A percentile compares a stretch with the other conserved stretches of the same genome.
Conservation (phyloP, 1,139 yeast genomes). For the Nakaseomyces bracarensis region DNA sequence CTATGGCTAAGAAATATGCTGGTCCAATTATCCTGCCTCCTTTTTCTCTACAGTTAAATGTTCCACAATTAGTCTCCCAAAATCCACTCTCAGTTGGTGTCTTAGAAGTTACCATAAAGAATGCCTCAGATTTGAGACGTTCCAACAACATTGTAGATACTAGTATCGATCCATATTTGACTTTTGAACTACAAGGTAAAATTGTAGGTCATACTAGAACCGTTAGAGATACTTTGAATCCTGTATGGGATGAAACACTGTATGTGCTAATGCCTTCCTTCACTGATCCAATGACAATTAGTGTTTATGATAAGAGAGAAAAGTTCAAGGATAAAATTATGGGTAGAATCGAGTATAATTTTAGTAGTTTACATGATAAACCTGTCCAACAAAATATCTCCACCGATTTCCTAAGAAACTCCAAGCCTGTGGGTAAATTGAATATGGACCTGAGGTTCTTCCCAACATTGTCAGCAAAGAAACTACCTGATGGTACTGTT, state of each 20-base stretch:
- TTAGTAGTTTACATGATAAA: conserved; percentile 53
- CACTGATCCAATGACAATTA: conserved; percentile 67
- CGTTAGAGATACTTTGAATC: conserved; percentile 54
- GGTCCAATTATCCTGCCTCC: conserved; percentile 89
- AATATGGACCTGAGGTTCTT: conserved; percentile 62
- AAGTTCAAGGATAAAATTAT: conserved; percentile 69
- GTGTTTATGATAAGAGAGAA: conserved; percentile 65
- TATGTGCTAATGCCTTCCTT: conserved; percentile 63
- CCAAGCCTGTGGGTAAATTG: conserved; percentile 69
- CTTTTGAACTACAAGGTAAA: conserved; percentile 50
- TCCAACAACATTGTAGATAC: conserved; percentile 57
- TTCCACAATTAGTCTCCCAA: conserved; percentile 85
- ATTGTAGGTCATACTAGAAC: conserved; percentile 58
- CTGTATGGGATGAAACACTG: conserved; percentile 75
- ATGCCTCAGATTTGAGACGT: conserved; percentile 60
- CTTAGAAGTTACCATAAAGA: conserved; percentile 54
- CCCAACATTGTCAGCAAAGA: conserved; percentile 69
- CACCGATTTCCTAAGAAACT: conserved; percentile 61
- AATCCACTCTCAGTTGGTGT: conserved; percentile 84
- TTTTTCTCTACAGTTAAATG: conserved; percentile 80
- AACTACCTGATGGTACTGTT: conserved; percentile 73
- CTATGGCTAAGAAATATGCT: conserved; percentile 71
- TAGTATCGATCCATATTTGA: conserved; percentile 80
- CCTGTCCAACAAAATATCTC: conserved; percentile 45
- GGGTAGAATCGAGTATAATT: conserved; percentile 68